These are phyloP conservation scores for Penicillium cosmopolitanum DNA, from an alignment of 495 filamentous ascomycete species.

Conservation along the genomic window DNA sequence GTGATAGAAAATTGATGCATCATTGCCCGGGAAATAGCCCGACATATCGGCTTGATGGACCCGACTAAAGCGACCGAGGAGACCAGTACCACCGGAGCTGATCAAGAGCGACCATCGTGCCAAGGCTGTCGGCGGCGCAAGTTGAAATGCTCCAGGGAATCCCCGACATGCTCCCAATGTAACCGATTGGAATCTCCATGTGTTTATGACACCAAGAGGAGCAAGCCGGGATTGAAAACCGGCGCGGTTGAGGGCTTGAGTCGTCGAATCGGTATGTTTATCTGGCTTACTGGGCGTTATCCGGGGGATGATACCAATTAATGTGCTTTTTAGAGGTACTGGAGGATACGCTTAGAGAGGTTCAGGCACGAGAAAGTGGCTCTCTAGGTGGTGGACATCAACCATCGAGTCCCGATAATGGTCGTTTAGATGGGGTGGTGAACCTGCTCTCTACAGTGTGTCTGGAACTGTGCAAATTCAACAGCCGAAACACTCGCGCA, in stretches of 20 bases:
- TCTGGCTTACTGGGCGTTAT: background rate
- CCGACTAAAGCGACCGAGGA: background rate
- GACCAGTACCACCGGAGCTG: background rate
- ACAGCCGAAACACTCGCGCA: slow-evolving; percentile 3
- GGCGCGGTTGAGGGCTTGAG: slow-evolving; percentile 33
- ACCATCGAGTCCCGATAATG: background rate
- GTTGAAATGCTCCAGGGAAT: slow-evolving; percentile 8
- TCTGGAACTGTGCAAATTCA: slow-evolving; percentile 11
- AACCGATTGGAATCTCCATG: slow-evolving; percentile 15
- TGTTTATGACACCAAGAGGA: slow-evolving; percentile 22
- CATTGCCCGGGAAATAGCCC: background rate
- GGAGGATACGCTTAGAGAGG: slow-evolving; percentile 12
- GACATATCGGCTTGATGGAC: background rate
- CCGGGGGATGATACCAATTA: background rate
- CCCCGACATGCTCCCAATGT: slow-evolving; percentile 7
- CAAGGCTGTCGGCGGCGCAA: slow-evolving; percentile 12
- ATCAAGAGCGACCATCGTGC: slow-evolving; percentile 9
- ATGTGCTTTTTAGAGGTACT: slow-evolving; percentile 9
- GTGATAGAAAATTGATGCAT: background rate
- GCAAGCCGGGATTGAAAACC: slow-evolving; percentile 31
- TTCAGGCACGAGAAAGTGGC: background rate
- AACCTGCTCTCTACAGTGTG: slow-evolving; percentile 8
- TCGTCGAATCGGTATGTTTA: slow-evolving; percentile 25
- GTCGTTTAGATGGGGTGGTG: slow-evolving; percentile 4
- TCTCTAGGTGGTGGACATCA: background rate